phyloP scores from a whole-genome alignment of 495 filamentous ascomycete genomes.

The Cudoniella acicularis region DNA sequence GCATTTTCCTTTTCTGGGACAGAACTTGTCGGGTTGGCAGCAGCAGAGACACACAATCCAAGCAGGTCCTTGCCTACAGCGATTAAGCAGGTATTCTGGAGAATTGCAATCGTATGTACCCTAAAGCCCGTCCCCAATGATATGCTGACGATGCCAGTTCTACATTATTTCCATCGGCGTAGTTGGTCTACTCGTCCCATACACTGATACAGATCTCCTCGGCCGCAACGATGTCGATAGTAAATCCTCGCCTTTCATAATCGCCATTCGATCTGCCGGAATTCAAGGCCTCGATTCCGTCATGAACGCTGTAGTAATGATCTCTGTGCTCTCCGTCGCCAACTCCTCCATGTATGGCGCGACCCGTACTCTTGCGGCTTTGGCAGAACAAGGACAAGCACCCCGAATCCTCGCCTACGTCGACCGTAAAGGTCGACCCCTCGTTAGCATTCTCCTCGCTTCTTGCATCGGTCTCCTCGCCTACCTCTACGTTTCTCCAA shows the following conservation, averaged over 20 bases:
- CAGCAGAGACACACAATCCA: constrained; percentile 83
- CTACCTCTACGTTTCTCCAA: constrained; percentile 67
- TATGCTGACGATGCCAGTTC: constrained; percentile 44
- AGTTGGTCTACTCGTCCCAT: constrained; percentile 72
- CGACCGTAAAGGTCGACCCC: constrained; percentile 78
- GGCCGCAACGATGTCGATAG: constrained; percentile 57
- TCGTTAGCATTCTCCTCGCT: constrained; percentile 68
- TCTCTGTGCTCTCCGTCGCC: constrained; percentile 85
- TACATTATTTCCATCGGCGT: constrained; percentile 74
- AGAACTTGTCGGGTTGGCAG: constrained; percentile 85
- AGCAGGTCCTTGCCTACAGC: constrained; percentile 81
- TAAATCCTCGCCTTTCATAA: constrained; percentile 82
- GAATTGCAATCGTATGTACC: constrained; percentile 64
- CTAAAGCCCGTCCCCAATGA: not conserved
- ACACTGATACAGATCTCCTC: constrained; percentile 57
- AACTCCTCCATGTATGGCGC: constrained; percentile 89
- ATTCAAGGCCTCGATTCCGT: constrained; percentile 72
- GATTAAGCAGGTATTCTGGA: constrained; percentile 94
- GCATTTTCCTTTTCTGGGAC: constrained; percentile 92
- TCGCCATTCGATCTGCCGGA: constrained; percentile 79
- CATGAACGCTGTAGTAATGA: constrained; percentile 88
- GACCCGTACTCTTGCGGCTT: constrained; percentile 77
- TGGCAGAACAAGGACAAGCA: constrained; percentile 83
- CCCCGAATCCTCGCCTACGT: constrained; percentile 75
- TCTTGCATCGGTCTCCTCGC: constrained; percentile 68